phyloP scores from a whole-genome alignment of 2,329 filamentous ascomycete genomes.

The Penicillium sclerotiorum region DNA sequence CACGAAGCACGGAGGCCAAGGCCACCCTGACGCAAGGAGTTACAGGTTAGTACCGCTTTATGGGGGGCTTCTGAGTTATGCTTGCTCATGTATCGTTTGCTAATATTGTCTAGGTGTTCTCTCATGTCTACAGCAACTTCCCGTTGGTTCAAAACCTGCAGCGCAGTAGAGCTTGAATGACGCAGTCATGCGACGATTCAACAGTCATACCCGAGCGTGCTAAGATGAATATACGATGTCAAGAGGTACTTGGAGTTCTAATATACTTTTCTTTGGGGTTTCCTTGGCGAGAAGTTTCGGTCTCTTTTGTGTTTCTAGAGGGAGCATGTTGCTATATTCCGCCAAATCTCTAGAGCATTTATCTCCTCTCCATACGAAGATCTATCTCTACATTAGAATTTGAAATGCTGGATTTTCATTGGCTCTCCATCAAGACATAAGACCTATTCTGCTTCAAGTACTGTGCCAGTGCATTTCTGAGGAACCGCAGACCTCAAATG shows the following conservation, averaged over 20 bases:
- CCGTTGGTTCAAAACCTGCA: conserved; percentile 17
- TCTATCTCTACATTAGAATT: too few species aligned
- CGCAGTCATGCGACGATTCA: background rate
- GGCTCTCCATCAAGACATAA: too few species aligned
- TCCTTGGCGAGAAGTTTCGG: background rate
- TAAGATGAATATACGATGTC: conserved; percentile 7
- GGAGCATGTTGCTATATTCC: background rate
- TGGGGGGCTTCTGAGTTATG: background rate
- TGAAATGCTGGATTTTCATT: too few species aligned
- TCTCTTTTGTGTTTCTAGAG: background rate
- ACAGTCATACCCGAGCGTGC: background rate
- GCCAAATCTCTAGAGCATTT: too few species aligned
- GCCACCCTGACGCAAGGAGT: conserved; percentile 88
- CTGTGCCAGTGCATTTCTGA: too few species aligned
- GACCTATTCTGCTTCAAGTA: too few species aligned
- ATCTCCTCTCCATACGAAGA: too few species aligned
- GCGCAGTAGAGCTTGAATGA: background rate
- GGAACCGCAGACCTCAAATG: too few species aligned
- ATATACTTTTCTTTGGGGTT: background rate
- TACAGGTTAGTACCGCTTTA: conserved; percentile 65
- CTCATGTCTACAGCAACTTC: conserved; percentile 57
- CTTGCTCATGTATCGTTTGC: conserved; percentile 6
- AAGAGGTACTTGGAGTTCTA: background rate
- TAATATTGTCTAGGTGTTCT: conserved; percentile 48
- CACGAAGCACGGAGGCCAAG: conserved; percentile 82